phyloP scores from a whole-genome alignment of 345 rosid genomes.

The Brassica juncea region DNA sequence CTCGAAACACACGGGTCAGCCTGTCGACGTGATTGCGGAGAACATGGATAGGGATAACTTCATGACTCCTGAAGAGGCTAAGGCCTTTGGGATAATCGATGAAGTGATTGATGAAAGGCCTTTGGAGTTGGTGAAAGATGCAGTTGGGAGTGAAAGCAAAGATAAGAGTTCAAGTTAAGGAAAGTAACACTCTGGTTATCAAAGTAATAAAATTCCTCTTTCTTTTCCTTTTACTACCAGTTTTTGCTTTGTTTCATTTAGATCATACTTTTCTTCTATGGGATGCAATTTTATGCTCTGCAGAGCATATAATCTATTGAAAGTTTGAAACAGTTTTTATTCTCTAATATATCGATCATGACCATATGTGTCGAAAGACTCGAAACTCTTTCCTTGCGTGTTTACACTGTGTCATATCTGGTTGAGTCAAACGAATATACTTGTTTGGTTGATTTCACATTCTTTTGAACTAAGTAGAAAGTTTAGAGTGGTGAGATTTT shows the following conservation, averaged over 20 bases:
- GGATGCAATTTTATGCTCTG: conserved; percentile 11
- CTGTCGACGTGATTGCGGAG: conserved; percentile 71
- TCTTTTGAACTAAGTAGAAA: too few species aligned
- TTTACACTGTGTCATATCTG: too few species aligned
- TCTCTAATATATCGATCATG: conserved; percentile 17
- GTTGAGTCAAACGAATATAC: too few species aligned
- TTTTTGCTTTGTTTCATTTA: conserved; percentile 24
- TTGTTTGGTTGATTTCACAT: too few species aligned
- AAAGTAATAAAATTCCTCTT: conserved; percentile 15
- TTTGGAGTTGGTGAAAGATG: conserved; percentile 75
- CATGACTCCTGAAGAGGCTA: conserved; percentile 93
- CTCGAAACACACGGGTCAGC: conserved; percentile 73
- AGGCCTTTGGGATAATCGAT: conserved; percentile 91
- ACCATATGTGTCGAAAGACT: too few species aligned
- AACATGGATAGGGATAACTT: conserved; percentile 97
- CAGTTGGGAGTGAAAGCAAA: conserved; percentile 62
- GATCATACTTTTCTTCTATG: conserved; percentile 10
- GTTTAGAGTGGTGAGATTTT: too few species aligned
- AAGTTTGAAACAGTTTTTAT: conserved; percentile 14
- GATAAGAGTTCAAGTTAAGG: conserved; percentile 60
- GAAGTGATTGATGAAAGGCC: conserved; percentile 94
- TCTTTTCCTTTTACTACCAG: not conserved
- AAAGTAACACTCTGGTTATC: conserved; percentile 34
- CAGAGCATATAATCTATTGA: conserved; percentile 15
- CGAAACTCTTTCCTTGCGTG: too few species aligned